phyloP scores from a whole-genome alignment of 2,329 filamentous ascomycete genomes.

The Cercospora zeae-maydis region DNA sequence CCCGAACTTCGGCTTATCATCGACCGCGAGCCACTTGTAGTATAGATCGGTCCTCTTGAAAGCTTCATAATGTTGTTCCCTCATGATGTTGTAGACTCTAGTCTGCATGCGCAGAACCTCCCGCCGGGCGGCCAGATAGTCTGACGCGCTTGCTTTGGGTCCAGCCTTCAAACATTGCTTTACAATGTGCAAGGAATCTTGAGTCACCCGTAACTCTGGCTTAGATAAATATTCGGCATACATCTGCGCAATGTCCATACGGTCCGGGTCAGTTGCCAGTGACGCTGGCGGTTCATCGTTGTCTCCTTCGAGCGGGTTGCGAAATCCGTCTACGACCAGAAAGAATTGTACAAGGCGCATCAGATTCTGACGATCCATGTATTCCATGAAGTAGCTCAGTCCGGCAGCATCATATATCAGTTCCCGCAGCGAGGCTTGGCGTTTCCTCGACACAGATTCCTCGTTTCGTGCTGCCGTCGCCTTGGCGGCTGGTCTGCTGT shows the following conservation, averaged over 20 bases:
- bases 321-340: constrained; percentile 94
- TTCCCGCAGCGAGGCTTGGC: constrained; percentile 74
- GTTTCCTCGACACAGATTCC: constrained; percentile 57
- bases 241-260: constrained; percentile 84
- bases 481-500: constrained; percentile 46
- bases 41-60: constrained; percentile 94
- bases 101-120: constrained; percentile 81
- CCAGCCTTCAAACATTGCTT: constrained; percentile 75
- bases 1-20: constrained; percentile 54
- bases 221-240: constrained; percentile 83
- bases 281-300: constrained; percentile 59
- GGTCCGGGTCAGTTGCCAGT: constrained; percentile 67
- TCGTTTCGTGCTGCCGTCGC: constrained; percentile 35
- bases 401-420: constrained; percentile 86
- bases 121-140: constrained; percentile 78
- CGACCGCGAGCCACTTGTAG: constrained; percentile 90
- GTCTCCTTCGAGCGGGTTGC: constrained; percentile 87
- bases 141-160: constrained; percentile 67
- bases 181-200: constrained; percentile 66
- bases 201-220: constrained; percentile 73
- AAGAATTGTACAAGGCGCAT: constrained; percentile 96
- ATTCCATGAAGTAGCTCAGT: constrained; percentile 98
- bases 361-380: constrained; percentile 86
- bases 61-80: constrained; percentile 70
- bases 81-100: constrained; percentile 77